Evolutionary conservation across 192 early-diverging fungal genomes (phyloP).

Genomic region (Radiomyces spectabilis): DNA sequence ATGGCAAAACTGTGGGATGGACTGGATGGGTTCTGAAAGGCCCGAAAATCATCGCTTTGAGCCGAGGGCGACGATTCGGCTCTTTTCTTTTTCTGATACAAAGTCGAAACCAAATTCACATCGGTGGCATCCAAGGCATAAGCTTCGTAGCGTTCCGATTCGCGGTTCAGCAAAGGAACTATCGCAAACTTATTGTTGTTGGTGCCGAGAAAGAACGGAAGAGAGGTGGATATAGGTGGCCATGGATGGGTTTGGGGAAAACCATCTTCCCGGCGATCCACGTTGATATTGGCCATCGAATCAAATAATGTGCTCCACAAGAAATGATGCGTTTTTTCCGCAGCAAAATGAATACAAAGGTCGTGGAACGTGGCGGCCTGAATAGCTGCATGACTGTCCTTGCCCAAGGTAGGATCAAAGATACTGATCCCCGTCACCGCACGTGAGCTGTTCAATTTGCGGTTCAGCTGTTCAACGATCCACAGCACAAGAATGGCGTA

Average conservation of each 20-base stretch:
- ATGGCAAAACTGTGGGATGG: slow-evolving; percentile 50
- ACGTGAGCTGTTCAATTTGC: slow-evolving; percentile 43
- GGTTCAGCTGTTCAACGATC: slow-evolving; percentile 72
- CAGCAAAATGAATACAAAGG: slow-evolving; percentile 38
- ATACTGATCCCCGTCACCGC: slow-evolving; percentile 51
- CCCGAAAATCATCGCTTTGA: slow-evolving; percentile 2
- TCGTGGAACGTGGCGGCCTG: slow-evolving; percentile 40
- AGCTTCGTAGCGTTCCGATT: slow-evolving; percentile 28
- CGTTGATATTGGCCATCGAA: background rate
- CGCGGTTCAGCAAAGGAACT: slow-evolving; percentile 34
- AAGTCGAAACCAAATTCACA: slow-evolving; percentile 28
- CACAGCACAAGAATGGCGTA: slow-evolving; percentile 68
- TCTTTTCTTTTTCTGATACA: slow-evolving; percentile 23
- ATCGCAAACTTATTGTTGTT: slow-evolving; percentile 21
- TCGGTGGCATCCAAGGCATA: slow-evolving; percentile 38
- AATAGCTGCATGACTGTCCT: slow-evolving; percentile 7
- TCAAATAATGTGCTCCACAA: background rate
- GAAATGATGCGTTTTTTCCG: slow-evolving; percentile 42
- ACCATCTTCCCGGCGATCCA: slow-evolving; percentile 54
- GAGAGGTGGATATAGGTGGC: background rate
- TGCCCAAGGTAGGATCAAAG: slow-evolving; percentile 54
- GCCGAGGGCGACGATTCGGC: slow-evolving; percentile 8
- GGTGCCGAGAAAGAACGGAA: slow-evolving; percentile 4
- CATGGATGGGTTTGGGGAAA: slow-evolving; percentile 13
- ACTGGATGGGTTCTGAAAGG: slow-evolving; percentile 9